Evolutionary conservation across 345 rosid species (phyloP), one percentile per base, ranked within the genome.

Genomic region (Sapria himalayana): DNA sequence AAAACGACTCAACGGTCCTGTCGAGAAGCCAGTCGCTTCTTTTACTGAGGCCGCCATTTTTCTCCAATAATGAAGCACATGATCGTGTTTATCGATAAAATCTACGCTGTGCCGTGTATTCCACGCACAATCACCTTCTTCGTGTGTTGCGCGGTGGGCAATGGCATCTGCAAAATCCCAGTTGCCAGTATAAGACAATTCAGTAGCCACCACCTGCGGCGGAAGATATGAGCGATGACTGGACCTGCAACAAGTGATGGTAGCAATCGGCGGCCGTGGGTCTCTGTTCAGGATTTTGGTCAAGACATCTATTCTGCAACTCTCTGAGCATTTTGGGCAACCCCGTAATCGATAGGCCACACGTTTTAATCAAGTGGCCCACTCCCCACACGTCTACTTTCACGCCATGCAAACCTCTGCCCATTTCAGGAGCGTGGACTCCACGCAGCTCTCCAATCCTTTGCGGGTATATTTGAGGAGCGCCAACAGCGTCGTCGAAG

Each of bases 351-450:
- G 53, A 57, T 37, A 89, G 48, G 21, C 86, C 98, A 51, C 91
- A 70, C 0, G 84, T 79, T 68, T 64, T 79, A 12, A 89, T 57
- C 76, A 89, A 50, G 41, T 76, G 45, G 3, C 98, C 98, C 0
- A 89, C 69, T 0, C 93, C 98, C 93, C 95, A 89, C 14, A 89
- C 92, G 64, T 89, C 98, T 20, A 89, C 98, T 54, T 89, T 89
- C 32, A 79, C 86, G 7, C 82, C 85, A 51, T 89, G 95, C 61
- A 82, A 42, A 2, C 98, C 98, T 36, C 81, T 61, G 38, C 76
- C 85, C 93, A 81, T 74, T 71, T 82, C 98, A 40, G 94, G 93
- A 2, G 93, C 91, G 48, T 70, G 74, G 14, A 62, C 54, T 8
- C 71, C 78, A 44, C 70, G 65, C 44, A 59, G 76, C 55, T 65